Conservation (phyloP, 495 filamentous ascomycete genomes). For the Lichina pygmaea region DNA sequence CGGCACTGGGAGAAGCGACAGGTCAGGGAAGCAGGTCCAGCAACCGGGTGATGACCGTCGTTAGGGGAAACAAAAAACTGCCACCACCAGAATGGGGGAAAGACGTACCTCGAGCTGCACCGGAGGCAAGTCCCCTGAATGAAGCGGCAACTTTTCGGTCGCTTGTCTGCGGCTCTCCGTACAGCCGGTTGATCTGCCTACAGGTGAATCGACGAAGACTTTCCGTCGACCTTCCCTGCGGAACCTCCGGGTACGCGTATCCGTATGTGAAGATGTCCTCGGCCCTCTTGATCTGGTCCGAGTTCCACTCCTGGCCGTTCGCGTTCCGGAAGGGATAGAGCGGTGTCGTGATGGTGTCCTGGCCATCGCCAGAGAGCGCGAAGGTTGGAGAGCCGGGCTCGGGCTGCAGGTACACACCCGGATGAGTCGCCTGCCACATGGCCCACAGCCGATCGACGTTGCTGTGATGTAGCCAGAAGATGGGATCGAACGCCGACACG, state of each 20-base stretch:
- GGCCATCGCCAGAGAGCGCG: neutral
- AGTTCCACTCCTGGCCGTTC: slow-evolving; percentile 8
- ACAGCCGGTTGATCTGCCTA: neutral
- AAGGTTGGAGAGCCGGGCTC: neutral
- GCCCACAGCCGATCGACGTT: slow-evolving; percentile 4
- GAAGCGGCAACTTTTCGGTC: no score
- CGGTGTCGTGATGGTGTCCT: slow-evolving; percentile 7
- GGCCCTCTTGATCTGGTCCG: slow-evolving; percentile 5
- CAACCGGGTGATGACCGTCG: no score
- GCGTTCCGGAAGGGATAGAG: slow-evolving; percentile 11
- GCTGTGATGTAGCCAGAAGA: slow-evolving; percentile 4
- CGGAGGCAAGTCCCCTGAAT: no score
- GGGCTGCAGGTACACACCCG: neutral
- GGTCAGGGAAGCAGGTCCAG: neutral
- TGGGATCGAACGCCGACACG: slow-evolving; percentile 1
- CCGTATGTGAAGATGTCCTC: slow-evolving; percentile 7
- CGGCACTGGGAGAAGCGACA: neutral
- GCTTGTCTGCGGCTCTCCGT: neutral
- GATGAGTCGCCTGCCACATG: slow-evolving; percentile 1
- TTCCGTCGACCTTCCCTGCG: neutral
- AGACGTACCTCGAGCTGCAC: no score
- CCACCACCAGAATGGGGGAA: neutral
- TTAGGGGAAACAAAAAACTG: no score
- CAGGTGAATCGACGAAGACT: neutral
- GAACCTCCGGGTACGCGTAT: slow-evolving; percentile 11